Conservation (phyloP, 352 stramenopile genomes). For the Pythium rhizo-oryzae region DNA sequence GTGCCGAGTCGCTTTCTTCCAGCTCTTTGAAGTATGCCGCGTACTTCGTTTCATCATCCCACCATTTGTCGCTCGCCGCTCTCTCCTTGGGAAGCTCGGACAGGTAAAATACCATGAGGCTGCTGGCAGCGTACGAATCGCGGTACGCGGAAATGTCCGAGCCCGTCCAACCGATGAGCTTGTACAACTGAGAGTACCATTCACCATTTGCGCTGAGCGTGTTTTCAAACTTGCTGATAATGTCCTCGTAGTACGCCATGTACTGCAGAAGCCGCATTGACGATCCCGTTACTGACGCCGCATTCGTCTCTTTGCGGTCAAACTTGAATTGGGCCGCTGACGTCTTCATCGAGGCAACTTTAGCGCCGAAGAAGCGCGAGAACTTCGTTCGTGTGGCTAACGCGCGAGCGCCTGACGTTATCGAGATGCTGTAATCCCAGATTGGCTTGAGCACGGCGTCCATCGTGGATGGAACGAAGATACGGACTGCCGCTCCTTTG, state of each 20-base stretch:
- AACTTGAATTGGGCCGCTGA: conserved; percentile 35
- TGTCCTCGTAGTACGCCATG: conserved; percentile 43
- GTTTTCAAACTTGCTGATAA: conserved; percentile 35
- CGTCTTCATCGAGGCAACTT: conserved; percentile 28
- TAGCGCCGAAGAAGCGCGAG: conserved; percentile 32
- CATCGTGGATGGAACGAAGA: conserved; percentile 30
- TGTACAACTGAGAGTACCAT: conserved; percentile 40
- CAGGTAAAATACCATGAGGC: conserved; percentile 35
- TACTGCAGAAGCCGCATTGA: conserved; percentile 46
- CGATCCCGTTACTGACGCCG: conserved; percentile 26
- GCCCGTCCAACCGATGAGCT: conserved; percentile 37
- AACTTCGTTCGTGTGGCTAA: neutral
- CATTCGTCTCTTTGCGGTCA: conserved; percentile 26
- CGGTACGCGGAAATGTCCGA: conserved; percentile 43
- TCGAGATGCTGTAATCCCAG: conserved; percentile 30
- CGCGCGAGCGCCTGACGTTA: conserved; percentile 33
- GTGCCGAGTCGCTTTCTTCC: conserved; percentile 29
- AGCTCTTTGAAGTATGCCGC: conserved; percentile 38
- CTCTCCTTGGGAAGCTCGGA: conserved; percentile 22
- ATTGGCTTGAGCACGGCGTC: conserved; percentile 31
- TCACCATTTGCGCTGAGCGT: neutral
- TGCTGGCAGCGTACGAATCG: conserved; percentile 36
- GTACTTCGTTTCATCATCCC: conserved; percentile 36
- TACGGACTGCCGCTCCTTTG: neutral
- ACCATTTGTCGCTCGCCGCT: conserved; percentile 25